Evolutionary conservation across 2,329 filamentous ascomycete genomes (phyloP).

Genomic region (Myriosclerotinia curreyana): DNA sequence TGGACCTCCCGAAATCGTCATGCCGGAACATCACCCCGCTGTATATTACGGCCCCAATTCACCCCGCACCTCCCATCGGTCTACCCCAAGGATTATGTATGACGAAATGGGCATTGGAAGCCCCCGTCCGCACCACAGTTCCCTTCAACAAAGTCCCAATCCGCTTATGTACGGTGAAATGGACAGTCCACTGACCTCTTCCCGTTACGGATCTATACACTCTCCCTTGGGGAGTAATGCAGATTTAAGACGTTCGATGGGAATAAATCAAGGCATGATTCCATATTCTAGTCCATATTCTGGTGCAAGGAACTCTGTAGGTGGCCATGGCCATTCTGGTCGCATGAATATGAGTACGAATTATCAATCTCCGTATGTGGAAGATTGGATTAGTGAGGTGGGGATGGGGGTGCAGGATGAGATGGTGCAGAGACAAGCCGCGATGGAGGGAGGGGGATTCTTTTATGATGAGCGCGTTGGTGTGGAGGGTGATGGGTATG

Average conservation of each 20-base stretch:
- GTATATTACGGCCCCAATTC: neutral
- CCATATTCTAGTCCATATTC: neutral
- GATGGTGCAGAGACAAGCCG: slow-evolving; percentile 13
- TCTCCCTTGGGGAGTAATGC: neutral
- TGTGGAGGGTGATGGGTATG: neutral
- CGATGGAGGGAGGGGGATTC: slow-evolving; percentile 1
- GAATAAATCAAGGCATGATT: neutral
- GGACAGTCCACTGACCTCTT: slow-evolving; percentile 16
- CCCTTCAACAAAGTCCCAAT: neutral
- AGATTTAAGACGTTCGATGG: neutral
- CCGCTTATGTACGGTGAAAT: slow-evolving; percentile 12
- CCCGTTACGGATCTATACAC: slow-evolving; percentile 17
- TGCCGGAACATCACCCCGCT: neutral
- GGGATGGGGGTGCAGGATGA: slow-evolving; percentile 6
- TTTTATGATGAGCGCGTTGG: slow-evolving; percentile 7
- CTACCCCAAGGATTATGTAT: slow-evolving; percentile 12
- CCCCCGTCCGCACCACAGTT: neutral
- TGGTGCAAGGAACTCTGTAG: neutral
- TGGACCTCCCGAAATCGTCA: neutral
- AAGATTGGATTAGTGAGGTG: slow-evolving; percentile 19
- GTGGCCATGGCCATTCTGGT: neutral
- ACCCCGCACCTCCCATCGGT: neutral
- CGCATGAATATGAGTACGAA: slow-evolving; percentile 1
- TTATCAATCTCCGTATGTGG: slow-evolving; percentile 19
- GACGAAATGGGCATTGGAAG: slow-evolving; percentile 1